A percentile compares a stretch with the other conserved stretches of the same genome.
phyloP scores from a whole-genome alignment of 1,284 basidiomycete species.

The Wallemia hederae region DNA sequence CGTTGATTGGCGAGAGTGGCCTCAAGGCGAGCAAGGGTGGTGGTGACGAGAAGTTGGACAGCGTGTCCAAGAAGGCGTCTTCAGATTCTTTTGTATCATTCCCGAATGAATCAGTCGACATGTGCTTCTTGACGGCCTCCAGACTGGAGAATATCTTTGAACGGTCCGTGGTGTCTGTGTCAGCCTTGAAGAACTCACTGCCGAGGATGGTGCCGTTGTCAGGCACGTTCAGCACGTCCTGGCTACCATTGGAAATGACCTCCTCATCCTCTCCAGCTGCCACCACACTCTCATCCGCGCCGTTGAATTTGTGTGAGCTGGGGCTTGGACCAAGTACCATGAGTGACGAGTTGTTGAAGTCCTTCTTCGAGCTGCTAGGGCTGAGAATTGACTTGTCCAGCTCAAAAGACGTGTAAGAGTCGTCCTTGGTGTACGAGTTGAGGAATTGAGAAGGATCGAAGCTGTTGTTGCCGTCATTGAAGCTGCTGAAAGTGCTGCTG shows the following conservation, averaged over 20 bases:
- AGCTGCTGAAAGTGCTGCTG: not conserved
- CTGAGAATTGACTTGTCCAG: not conserved
- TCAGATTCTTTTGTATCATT: not conserved
- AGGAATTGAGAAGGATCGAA: not conserved
- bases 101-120: not conserved
- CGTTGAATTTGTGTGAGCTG: not conserved
- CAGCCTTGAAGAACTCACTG: not conserved
- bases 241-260: not conserved
- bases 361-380: not conserved
- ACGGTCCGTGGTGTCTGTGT: not conserved
- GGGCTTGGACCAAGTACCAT: not conserved
- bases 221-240: not conserved
- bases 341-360: not conserved
- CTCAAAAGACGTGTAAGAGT: not conserved
- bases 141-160: not conserved
- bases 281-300: not conserved
- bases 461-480: not conserved
- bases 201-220: not conserved
- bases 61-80: not conserved
- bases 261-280: not conserved
- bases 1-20: not conserved
- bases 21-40: not conserved
- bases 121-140: not conserved
- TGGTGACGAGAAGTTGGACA: not conserved
- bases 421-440: not conserved